A percentile compares a stretch with the other conserved stretches of the same genome.
phyloP scores from a whole-genome alignment of 2,329 filamentous ascomycete genomes.

The Botrytis cinerea region DNA sequence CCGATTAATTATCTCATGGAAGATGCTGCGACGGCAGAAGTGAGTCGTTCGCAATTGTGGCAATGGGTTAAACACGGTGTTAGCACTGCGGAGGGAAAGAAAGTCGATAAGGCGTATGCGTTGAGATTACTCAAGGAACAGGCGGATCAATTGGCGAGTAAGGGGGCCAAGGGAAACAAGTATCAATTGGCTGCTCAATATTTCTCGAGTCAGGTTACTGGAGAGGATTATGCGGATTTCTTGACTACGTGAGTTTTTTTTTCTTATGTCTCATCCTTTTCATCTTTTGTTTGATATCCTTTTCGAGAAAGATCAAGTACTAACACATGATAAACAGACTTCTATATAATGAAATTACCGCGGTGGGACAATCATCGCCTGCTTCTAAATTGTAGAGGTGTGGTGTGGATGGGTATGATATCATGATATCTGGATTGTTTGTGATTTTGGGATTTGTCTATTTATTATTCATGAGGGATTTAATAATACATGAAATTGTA shows the following conservation, averaged over 20 bases:
- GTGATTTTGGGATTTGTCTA: not conserved
- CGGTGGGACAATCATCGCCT: constrained; percentile 53
- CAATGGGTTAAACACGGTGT: constrained; percentile 83
- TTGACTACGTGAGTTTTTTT: constrained; percentile 70
- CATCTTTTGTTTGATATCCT: not conserved
- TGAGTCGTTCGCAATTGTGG: constrained; percentile 92
- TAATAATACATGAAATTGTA: not conserved
- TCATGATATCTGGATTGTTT: not conserved
- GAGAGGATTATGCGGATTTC: constrained; percentile 97
- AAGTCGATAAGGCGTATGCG: constrained; percentile 88
- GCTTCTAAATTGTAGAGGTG: constrained; percentile 39
- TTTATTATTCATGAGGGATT: not conserved
- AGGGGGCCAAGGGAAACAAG: constrained; percentile 86
- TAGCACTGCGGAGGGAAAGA: constrained; percentile 83
- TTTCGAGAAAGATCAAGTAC: not conserved
- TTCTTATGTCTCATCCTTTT: not conserved
- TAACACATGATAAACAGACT: constrained; percentile 53
- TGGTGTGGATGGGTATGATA: not conserved
- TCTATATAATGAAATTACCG: constrained; percentile 85
- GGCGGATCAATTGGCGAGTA: constrained; percentile 70
- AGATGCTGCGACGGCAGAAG: constrained; percentile 95
- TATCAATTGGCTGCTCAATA: constrained; percentile 88
- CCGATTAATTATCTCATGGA: constrained; percentile 99
- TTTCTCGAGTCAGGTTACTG: constrained; percentile 89
- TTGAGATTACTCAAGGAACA: constrained; percentile 85